Evolutionary conservation across 1,139 yeast species (phyloP).

Genomic region (Schwanniomyces etchellsii): DNA sequence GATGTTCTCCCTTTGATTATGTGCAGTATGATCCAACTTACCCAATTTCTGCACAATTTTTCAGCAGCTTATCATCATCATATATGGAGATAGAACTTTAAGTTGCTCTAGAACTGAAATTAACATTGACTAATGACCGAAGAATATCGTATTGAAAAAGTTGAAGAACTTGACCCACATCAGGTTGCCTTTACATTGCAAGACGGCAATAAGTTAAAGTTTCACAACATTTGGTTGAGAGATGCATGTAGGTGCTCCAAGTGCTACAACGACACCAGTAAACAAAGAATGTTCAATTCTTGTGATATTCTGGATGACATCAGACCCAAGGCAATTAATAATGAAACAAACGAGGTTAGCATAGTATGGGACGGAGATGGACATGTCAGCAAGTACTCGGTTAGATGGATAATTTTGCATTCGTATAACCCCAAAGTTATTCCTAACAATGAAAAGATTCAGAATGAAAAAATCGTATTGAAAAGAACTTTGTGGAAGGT

Average conservation of each 20-base stretch:
- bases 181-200: constrained; percentile 7
- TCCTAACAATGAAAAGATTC: constrained; percentile 20
- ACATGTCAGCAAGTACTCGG: constrained; percentile 45
- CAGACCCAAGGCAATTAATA: constrained; percentile 20
- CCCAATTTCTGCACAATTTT: too few relatives aligned
- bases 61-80: too few relatives aligned
- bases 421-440: constrained; percentile 52
- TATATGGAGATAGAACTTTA: too few relatives aligned
- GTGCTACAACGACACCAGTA: constrained; percentile 57
- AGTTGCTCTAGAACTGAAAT: too few relatives aligned
- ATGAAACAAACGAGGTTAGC: constrained; percentile 13
- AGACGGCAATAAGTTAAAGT: constrained; percentile 12
- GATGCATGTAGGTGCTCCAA: constrained; percentile 64
- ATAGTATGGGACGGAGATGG: constrained; percentile 44
- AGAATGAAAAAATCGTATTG: constrained; percentile 24
- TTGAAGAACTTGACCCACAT: not conserved
- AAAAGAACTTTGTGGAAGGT: constrained; percentile 43
- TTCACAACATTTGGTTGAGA: constrained; percentile 61
- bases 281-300: constrained; percentile 60
- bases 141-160: constrained; percentile 1
- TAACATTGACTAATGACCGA: not conserved
- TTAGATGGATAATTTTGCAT: constrained; percentile 53
- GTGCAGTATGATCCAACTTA: too few relatives aligned
- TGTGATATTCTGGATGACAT: constrained; percentile 48
- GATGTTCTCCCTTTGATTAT: too few relatives aligned